Conservation (phyloP, 2,329 filamentous ascomycete species). For the Stromatinia cepivora region DNA sequence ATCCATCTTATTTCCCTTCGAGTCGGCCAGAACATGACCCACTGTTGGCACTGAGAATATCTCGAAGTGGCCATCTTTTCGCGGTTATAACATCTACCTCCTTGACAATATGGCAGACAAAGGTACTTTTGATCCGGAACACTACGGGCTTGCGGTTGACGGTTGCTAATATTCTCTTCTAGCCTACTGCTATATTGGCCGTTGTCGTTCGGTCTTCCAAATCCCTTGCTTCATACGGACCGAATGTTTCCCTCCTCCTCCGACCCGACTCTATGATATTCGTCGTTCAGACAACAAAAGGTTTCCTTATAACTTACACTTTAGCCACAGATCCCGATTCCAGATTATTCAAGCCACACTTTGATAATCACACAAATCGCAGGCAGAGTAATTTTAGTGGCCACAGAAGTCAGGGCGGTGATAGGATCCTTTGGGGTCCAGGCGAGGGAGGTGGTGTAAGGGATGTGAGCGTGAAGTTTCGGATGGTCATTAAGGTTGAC, state of each 20-base stretch:
- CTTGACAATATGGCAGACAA: constrained; percentile 95
- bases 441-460: constrained; percentile 81
- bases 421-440: constrained; percentile 68
- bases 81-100: constrained; percentile 82
- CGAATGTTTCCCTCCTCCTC: constrained; percentile 80
- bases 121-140: constrained; percentile 54
- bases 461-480: constrained; percentile 87
- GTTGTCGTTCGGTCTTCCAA: constrained; percentile 77
- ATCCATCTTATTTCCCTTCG: constrained; percentile 24
- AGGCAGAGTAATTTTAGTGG: constrained; percentile 61
- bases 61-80: constrained; percentile 79
- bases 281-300: constrained; percentile 81
- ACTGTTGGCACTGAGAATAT: constrained; percentile 73
- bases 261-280: constrained; percentile 90
- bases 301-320: constrained; percentile 93
- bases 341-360: constrained; percentile 81
- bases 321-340: constrained; percentile 80
- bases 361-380: constrained; percentile 65
- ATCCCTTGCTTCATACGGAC: constrained; percentile 80
- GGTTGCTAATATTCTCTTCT: constrained; percentile 30
- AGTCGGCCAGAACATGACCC: constrained; percentile 52
- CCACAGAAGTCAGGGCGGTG: constrained; percentile 48
- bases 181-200: constrained; percentile 88
- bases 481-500: constrained; percentile 98
- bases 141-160: not conserved